These are phyloP conservation scores for Pisolithus orientalis DNA, from an alignment of 768 basidiomycete genomes.

Conservation along the genomic window DNA sequence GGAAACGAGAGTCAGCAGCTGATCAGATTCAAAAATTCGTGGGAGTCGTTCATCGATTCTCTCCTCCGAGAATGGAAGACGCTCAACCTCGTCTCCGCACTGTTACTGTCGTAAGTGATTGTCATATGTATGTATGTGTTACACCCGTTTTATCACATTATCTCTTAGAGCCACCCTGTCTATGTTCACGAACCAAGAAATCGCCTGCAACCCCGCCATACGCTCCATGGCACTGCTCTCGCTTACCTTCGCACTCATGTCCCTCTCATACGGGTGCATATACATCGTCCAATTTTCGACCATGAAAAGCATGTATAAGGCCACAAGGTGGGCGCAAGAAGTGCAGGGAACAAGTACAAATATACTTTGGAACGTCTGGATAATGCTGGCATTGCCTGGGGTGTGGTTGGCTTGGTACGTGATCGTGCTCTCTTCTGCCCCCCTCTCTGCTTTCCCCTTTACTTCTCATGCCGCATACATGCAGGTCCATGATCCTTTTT, in stretches of 20 bases:
- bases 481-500: constrained; percentile 64
- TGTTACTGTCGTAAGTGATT: constrained; percentile 42
- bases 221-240: constrained; percentile 60
- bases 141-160: too few species aligned
- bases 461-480: not conserved
- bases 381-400: constrained; percentile 52
- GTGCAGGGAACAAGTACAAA: constrained; percentile 43
- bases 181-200: constrained; percentile 51
- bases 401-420: constrained; percentile 65
- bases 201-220: constrained; percentile 53
- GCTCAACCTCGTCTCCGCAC: constrained; percentile 63
- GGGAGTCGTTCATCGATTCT: constrained; percentile 69
- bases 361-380: constrained; percentile 64
- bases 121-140: not conserved
- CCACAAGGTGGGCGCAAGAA: constrained; percentile 72
- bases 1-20: constrained; percentile 55
- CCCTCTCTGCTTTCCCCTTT: not conserved
- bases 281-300: constrained; percentile 67
- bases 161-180: constrained; percentile 55
- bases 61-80: constrained; percentile 75
- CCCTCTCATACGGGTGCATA: constrained; percentile 65
- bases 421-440: not conserved
- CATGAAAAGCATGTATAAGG: constrained; percentile 68
- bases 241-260: constrained; percentile 63
- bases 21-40: constrained; percentile 55